A percentile compares a stretch with the other conserved stretches of the same genome.
Evolutionary conservation across 495 filamentous ascomycete genomes (phyloP).

Genomic region (Xylaria intraflava): DNA sequence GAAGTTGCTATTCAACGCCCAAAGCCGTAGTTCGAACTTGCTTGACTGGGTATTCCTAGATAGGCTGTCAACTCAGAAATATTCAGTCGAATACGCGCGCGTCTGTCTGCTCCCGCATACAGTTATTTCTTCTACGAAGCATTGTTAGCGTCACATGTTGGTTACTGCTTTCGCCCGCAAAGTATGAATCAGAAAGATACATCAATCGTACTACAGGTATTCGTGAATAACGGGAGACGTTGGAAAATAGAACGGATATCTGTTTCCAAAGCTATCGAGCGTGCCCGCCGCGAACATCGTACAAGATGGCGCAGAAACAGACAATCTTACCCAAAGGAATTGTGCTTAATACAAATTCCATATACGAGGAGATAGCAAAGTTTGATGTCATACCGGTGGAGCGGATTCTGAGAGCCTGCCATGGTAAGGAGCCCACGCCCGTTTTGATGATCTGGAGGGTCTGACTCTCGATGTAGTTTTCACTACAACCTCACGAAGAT

Average conservation of each 20-base stretch:
- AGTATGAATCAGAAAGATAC: conserved; percentile 23
- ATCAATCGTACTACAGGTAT: conserved; percentile 4
- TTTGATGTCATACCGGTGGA: conserved; percentile 41
- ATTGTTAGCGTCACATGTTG: not conserved
- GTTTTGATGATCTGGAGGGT: not conserved
- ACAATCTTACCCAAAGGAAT: conserved; percentile 44
- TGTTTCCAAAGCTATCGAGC: conserved; percentile 21
- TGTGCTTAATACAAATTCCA: conserved; percentile 37
- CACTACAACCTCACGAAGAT: conserved; percentile 43
- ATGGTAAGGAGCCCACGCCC: conserved; percentile 33
- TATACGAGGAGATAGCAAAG: conserved; percentile 43
- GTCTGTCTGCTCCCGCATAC: not conserved
- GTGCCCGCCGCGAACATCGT: conserved; percentile 11
- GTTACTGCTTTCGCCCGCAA: conserved; percentile 3
- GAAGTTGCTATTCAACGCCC: not conserved
- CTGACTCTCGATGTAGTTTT: conserved; percentile 36
- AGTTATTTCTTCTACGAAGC: not conserved
- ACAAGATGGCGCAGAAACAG: conserved; percentile 20
- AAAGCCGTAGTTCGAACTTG: not conserved
- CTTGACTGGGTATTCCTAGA: not conserved
- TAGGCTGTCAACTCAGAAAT: not conserved
- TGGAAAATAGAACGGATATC: conserved; percentile 6
- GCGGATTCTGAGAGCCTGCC: conserved; percentile 44
- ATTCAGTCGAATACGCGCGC: not conserved
- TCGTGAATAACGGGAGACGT: conserved; percentile 10